Percentiles rank a stretch among this genome's conserved stretches.
phyloP scores from a whole-genome alignment of 2,329 filamentous ascomycete genomes.

The Fusarium algeriense region DNA sequence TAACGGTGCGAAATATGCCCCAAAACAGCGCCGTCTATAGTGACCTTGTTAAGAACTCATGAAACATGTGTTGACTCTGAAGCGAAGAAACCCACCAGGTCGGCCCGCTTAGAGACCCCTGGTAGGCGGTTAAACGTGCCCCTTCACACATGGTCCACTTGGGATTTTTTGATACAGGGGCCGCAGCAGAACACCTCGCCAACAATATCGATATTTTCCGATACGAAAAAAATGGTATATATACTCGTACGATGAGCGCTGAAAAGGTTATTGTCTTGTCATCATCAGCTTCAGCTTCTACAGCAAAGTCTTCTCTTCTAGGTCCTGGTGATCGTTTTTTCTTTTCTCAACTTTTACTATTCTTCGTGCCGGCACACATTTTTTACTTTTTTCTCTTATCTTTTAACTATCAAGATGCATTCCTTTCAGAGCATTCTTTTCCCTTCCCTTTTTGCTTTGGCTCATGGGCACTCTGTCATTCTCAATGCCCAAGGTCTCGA shows the following conservation, averaged over 20 bases:
- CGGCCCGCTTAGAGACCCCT: conserved; percentile 9
- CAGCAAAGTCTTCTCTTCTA: conserved; percentile 27
- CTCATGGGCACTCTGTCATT: conserved; percentile 59
- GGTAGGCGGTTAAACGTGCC: conserved; percentile 8
- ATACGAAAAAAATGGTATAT: conserved; percentile 22
- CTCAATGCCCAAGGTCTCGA: conserved; percentile 60
- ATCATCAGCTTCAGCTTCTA: conserved; percentile 40
- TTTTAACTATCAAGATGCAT: conserved; percentile 35
- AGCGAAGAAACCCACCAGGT: conserved; percentile 20
- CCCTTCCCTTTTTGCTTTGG: conserved; percentile 34
- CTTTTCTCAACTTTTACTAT: conserved; percentile 9
- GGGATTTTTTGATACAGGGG: conserved; percentile 36
- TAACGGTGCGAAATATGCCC: not conserved
- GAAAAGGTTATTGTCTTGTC: not conserved
- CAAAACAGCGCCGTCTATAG: conserved; percentile 9
- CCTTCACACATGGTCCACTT: conserved; percentile 37
- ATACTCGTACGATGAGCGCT: conserved; percentile 14
- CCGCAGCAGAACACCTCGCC: conserved; percentile 35
- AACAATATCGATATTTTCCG: not conserved
- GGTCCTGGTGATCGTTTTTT: conserved; percentile 45
- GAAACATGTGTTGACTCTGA: conserved; percentile 38
- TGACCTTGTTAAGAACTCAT: conserved; percentile 4
- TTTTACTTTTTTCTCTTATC: conserved; percentile 9
- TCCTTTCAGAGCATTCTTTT: conserved; percentile 29
- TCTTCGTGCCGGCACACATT: conserved; percentile 43